Evolutionary conservation across 2,329 filamentous ascomycete species (phyloP).

Genomic region (Aspergillus phoenicis): DNA sequence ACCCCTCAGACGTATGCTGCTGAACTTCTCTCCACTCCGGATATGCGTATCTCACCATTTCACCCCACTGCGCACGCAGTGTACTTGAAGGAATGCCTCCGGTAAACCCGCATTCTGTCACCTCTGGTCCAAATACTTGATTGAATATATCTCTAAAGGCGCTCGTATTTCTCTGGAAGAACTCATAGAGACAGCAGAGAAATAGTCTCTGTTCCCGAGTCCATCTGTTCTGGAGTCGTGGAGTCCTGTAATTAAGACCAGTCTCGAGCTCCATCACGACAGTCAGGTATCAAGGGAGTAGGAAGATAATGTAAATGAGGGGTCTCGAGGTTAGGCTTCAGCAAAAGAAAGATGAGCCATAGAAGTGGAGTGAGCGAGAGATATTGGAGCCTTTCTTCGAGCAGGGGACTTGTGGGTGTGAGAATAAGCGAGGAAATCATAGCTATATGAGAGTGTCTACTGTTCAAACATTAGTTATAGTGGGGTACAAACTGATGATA

Average conservation of each 20-base stretch:
- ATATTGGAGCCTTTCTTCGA: neutral
- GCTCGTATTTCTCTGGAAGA: constrained; percentile 20
- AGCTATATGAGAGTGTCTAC: no score
- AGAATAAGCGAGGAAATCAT: no score
- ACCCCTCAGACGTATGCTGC: constrained; percentile 20
- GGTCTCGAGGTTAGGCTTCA: neutral
- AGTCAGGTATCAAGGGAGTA: neutral
- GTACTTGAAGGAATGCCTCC: constrained; percentile 9
- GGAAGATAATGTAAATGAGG: neutral
- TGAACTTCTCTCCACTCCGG: constrained; percentile 30
- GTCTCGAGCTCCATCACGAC: neutral
- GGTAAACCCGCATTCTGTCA: constrained; percentile 25
- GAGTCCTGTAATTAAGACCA: neutral
- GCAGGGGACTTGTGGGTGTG: no score
- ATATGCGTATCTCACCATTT: constrained; percentile 21
- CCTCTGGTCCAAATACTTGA: constrained; percentile 23
- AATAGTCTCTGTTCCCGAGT: constrained; percentile 19
- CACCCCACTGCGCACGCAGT: constrained; percentile 27
- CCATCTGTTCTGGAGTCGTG: constrained; percentile 21
- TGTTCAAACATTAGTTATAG: no score
- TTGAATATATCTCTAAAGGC: constrained; percentile 32
- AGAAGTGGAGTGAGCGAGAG: neutral
- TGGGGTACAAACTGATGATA: no score
- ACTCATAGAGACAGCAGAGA: constrained; percentile 30
- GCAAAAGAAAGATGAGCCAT: neutral